Evolutionary conservation across 106 monocot species (phyloP).

Genomic region (Acorus calamus): DNA sequence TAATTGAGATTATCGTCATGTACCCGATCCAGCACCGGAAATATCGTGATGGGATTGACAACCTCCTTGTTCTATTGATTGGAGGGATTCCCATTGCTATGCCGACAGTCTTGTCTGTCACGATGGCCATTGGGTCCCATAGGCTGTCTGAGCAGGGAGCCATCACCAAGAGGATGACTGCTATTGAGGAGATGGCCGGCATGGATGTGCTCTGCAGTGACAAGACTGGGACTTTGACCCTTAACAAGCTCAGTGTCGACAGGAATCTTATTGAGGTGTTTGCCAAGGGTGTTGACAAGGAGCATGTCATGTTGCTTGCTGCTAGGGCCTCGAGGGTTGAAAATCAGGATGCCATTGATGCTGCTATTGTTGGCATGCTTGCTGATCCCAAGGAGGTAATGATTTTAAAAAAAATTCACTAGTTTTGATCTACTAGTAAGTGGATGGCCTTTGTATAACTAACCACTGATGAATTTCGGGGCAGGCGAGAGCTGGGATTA

Average conservation of each 20-base stretch:
- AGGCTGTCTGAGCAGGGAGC: constrained; percentile 64
- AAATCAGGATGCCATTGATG: constrained; percentile 87
- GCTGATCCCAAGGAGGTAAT: constrained; percentile 69
- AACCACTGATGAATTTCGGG: not conserved
- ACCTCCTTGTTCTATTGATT: constrained; percentile 73
- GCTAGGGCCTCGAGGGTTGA: constrained; percentile 70
- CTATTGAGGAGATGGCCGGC: constrained; percentile 61
- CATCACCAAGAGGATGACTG: constrained; percentile 54
- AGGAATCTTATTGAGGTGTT: constrained; percentile 66
- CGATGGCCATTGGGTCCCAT: constrained; percentile 85
- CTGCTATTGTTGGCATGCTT: constrained; percentile 82
- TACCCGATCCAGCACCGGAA: constrained; percentile 50
- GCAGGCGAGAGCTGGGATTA: constrained; percentile 68
- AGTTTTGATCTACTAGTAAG: too few species aligned
- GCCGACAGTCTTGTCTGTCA: constrained; percentile 78
- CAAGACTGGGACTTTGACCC: constrained; percentile 57
- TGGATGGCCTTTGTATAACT: not conserved
- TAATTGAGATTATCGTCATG: constrained; percentile 56
- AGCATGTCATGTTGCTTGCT: constrained; percentile 44
- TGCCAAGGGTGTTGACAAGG: constrained; percentile 44
- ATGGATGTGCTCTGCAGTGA: constrained; percentile 69
- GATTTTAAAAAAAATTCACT: too few species aligned
- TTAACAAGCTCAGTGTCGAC: constrained; percentile 69
- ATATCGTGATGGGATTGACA: constrained; percentile 56
- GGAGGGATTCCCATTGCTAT: constrained; percentile 88